A percentile compares a stretch with the other conserved stretches of the same genome.
Evolutionary conservation across 306 rosid genomes (phyloP).

Genomic region (Fragaria ananassa): DNA sequence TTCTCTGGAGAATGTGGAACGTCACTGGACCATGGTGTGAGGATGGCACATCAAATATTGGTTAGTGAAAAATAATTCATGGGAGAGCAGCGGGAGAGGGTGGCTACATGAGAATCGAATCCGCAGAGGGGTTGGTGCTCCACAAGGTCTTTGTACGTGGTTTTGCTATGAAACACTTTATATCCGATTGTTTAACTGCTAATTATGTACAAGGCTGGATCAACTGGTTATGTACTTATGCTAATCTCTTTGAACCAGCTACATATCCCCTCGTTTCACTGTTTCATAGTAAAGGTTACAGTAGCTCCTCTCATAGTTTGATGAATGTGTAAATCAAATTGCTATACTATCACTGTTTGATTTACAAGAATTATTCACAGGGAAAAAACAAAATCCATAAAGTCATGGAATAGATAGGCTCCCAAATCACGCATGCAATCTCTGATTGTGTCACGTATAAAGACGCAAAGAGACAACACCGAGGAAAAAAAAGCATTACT

Average conservation of each 20-base stretch:
- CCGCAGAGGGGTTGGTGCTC: not conserved
- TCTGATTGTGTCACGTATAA: not conserved
- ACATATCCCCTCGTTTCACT: too few relatives aligned
- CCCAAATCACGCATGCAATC: slow-evolving; percentile 5
- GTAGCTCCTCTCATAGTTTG: too few relatives aligned
- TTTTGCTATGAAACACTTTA: not conserved
- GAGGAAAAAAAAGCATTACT: not conserved
- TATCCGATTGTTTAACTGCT: not conserved
- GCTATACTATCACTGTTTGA: not conserved
- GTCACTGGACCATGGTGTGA: not conserved
- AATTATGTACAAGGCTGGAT: not conserved
- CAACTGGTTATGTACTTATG: not conserved
- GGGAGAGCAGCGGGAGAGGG: not conserved
- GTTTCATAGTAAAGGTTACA: too few relatives aligned
- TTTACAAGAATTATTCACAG: not conserved
- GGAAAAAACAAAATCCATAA: not conserved
- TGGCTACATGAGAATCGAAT: not conserved
- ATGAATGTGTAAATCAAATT: too few relatives aligned
- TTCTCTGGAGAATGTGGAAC: not conserved
- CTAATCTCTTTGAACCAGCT: not conserved
- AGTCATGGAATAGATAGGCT: slow-evolving; percentile 4
- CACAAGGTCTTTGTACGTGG: not conserved
- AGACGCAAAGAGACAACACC: slow-evolving; percentile 13
- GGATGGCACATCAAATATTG: too few relatives aligned
- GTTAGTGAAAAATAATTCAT: too few relatives aligned